Evolutionary conservation across 2,329 filamentous ascomycete genomes (phyloP).

Genomic region (Zymoseptoria crescenta): DNA sequence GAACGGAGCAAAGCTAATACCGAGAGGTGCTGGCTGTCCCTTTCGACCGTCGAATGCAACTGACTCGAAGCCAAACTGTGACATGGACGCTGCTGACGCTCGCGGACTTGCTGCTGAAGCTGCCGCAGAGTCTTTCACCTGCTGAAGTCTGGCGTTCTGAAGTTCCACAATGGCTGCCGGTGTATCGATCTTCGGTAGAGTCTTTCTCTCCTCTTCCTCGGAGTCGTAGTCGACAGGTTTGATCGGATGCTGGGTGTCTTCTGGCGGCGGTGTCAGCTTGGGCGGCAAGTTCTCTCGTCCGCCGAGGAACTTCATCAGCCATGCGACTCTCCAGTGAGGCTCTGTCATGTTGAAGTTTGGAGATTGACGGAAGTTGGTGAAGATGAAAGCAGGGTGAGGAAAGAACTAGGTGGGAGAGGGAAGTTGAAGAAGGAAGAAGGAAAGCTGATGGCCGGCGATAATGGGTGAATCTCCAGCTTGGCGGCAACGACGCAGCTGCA

Average conservation of each 20-base stretch:
- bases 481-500: neutral
- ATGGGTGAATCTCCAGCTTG: neutral
- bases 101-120: neutral
- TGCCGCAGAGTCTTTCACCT: neutral
- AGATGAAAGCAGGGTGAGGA: neutral
- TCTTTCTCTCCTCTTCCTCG: slow-evolving; percentile 6
- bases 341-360: neutral
- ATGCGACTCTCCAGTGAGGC: neutral
- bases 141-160: neutral
- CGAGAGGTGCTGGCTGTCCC: slow-evolving; percentile 29
- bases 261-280: slow-evolving; percentile 4
- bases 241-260: neutral
- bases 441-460: neutral
- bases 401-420: neutral
- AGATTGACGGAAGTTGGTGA: neutral
- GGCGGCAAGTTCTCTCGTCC: slow-evolving; percentile 14
- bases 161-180: neutral
- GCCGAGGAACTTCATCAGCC: slow-evolving; percentile 11
- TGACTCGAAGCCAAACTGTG: neutral
- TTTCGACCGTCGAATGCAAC: slow-evolving; percentile 16
- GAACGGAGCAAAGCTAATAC: slow-evolving; percentile 35
- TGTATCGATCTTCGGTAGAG: neutral
- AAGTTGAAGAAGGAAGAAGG: neutral
- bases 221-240: slow-evolving; percentile 3
- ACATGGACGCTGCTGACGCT: neutral